phyloP scores from a whole-genome alignment of 768 basidiomycete genomes.

The Rhizopogon rudus region DNA sequence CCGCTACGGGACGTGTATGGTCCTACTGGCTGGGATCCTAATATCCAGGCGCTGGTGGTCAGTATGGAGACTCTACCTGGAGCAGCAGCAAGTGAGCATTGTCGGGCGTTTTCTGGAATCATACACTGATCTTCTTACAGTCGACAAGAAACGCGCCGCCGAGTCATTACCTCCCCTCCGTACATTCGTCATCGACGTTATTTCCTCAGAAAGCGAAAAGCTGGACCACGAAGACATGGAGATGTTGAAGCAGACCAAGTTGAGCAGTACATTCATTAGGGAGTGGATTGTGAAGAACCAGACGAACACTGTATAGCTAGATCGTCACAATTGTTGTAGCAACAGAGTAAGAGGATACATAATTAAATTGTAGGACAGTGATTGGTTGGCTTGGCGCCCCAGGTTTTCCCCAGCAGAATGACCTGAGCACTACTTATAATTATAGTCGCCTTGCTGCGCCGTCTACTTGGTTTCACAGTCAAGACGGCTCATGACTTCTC shows the following conservation, averaged over 20 bases:
- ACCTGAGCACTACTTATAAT: too few relatives aligned
- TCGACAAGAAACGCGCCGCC: slow-evolving; percentile 55
- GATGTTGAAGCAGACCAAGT: slow-evolving; percentile 72
- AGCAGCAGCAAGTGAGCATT: slow-evolving; percentile 62
- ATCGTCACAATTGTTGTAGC: background rate
- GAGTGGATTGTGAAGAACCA: slow-evolving; percentile 66
- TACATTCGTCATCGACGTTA: slow-evolving; percentile 84
- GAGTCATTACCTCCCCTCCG: slow-evolving; percentile 55
- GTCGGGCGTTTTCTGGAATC: background rate
- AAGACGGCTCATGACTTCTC: background rate
- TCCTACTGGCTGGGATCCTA: slow-evolving; percentile 81
- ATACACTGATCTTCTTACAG: slow-evolving; percentile 31
- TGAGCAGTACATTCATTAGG: slow-evolving; percentile 93
- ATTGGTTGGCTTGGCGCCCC: too few relatives aligned
- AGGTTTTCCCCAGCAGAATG: too few relatives aligned
- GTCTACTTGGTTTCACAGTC: background rate
- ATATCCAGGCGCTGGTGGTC: slow-evolving; percentile 90
- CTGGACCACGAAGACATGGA: slow-evolving; percentile 65
- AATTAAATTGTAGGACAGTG: too few relatives aligned
- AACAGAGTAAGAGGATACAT: too few relatives aligned
- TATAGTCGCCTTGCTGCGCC: too few relatives aligned
- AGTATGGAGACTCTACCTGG: slow-evolving; percentile 85
- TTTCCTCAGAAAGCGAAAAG: slow-evolving; percentile 58
- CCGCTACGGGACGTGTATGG: slow-evolving; percentile 85
- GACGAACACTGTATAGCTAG: background rate